Percentiles rank a stretch among this genome's conserved stretches.
These are phyloP conservation scores for Ophiosphaerella korrae DNA, from an alignment of 2,329 filamentous ascomycete species.

Conservation along the genomic window DNA sequence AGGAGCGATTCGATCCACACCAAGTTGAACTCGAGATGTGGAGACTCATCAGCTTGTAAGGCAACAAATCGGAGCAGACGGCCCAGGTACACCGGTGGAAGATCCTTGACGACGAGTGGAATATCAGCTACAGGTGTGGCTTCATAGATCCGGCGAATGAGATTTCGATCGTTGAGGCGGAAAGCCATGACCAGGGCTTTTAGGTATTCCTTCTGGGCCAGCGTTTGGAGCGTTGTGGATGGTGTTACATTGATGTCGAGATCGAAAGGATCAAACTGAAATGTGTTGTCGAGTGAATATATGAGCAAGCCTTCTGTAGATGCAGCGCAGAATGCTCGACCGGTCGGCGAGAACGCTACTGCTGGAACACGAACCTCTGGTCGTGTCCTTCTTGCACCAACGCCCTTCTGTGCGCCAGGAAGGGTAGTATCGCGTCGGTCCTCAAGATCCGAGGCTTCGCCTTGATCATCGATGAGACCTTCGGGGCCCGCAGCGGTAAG, in stretches of 20 bases:
- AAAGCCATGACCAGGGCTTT: conserved; percentile 97
- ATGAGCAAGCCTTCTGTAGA: conserved; percentile 93
- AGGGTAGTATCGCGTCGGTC: conserved; percentile 78
- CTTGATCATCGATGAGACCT: conserved; percentile 84
- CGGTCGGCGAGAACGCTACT: conserved; percentile 86
- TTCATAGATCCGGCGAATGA: conserved; percentile 87
- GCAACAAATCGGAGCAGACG: conserved; percentile 86
- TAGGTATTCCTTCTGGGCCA: conserved; percentile 80
- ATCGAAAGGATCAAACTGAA: conserved; percentile 95
- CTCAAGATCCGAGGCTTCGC: conserved; percentile 87
- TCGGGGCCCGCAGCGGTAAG: conserved; percentile 88
- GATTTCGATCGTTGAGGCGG: conserved; percentile 82
- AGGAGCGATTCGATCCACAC: conserved; percentile 86
- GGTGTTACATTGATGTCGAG: conserved; percentile 94
- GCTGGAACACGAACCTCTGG: conserved; percentile 85
- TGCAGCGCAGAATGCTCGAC: conserved; percentile 89
- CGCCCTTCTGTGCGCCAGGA: conserved; percentile 85
- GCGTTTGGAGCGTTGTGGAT: conserved; percentile 67
- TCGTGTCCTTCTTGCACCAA: conserved; percentile 77
- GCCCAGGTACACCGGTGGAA: conserved; percentile 85
- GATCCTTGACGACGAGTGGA: conserved; percentile 73
- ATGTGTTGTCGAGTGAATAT: conserved; percentile 83
- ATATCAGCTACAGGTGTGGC: conserved; percentile 77
- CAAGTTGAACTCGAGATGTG: conserved; percentile 93
- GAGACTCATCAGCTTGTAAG: conserved; percentile 83